Conservation (phyloP, 1,284 basidiomycete species). For the Porogramme epimiltina region DNA sequence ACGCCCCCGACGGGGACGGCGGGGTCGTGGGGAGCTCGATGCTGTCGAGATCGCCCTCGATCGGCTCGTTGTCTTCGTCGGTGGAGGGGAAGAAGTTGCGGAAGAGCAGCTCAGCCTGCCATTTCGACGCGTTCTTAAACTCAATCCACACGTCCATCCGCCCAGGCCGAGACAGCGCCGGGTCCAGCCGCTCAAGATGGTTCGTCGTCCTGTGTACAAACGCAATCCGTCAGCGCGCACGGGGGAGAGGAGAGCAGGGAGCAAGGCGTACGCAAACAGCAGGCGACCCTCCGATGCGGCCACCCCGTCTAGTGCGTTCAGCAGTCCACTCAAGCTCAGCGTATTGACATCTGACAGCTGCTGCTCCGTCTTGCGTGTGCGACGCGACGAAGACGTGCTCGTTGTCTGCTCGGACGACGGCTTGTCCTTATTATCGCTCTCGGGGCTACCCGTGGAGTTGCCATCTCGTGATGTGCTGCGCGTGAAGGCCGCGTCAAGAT, state of each 20-base stretch:
- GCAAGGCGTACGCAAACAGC: slow-evolving; percentile 69
- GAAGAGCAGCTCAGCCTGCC: slow-evolving; percentile 82
- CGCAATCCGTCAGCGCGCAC: slow-evolving; percentile 7
- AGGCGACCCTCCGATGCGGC: slow-evolving; percentile 82
- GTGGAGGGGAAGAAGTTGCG: slow-evolving; percentile 82
- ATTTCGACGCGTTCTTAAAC: slow-evolving; percentile 81
- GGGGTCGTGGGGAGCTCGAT: slow-evolving; percentile 46
- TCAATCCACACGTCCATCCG: slow-evolving; percentile 91
- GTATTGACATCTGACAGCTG: slow-evolving; percentile 77
- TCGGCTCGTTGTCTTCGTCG: slow-evolving; percentile 46
- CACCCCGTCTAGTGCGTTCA: slow-evolving; percentile 87
- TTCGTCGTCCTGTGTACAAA: slow-evolving; percentile 65
- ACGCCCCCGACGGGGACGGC: slow-evolving; percentile 32
- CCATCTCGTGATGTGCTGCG: slow-evolving; percentile 66
- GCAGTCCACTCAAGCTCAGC: slow-evolving; percentile 75
- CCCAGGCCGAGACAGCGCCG: slow-evolving; percentile 81
- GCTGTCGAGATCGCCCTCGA: slow-evolving; percentile 52
- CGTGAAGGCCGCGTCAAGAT: slow-evolving; percentile 82
- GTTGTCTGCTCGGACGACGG: slow-evolving; percentile 28
- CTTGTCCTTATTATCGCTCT: slow-evolving; percentile 39
- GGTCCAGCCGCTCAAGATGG: slow-evolving; percentile 81
- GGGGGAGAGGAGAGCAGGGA: slow-evolving; percentile 17
- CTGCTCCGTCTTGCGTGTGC: slow-evolving; percentile 55
- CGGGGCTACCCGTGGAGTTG: slow-evolving; percentile 45
- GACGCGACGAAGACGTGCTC: slow-evolving; percentile 35